Base-by-base conservation (phyloP, 805 yeast genomes). In the Yamadazyma insecticola region DNA sequence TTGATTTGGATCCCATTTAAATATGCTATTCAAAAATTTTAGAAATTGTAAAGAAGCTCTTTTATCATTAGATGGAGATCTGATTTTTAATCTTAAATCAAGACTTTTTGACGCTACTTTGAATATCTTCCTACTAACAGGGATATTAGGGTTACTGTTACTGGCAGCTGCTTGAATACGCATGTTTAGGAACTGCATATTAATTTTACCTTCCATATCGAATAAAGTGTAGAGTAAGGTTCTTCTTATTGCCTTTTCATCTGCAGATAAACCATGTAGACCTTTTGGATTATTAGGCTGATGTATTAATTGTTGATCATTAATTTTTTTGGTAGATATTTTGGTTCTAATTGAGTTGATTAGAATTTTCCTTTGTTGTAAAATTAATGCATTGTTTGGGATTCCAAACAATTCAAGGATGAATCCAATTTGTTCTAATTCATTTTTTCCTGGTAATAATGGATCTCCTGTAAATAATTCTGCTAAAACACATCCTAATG, bases 381-480 rank as follows among this genome's bases (percentile, higher is more conserved):
- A 16, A 2, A 78, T 61, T 4, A 63, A 53, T 3, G 51, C 32
- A 48, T 63, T 53, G 5, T 60, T 50, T 1, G 80, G 80, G 2
- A 63, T 52, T 1, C 78, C 79, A 40, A 73, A 61, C 26, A 62
- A 43, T 29, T 69, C 72, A 3, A 71, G 30, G 8, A 65, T 59
- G 13, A 55, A 48, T 1, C 67, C 65, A 19, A 73, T 44, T 27
- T 74, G 68, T 26, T 72, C 76, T 18, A 57, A 49, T 39, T 75
- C 80, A 34, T 65, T 65, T 25, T 56, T 60, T 1, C 74, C 76
- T 4, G 77, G 72, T 22, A 74, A 61, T 9, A 73, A 37, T 0
- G 71, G 68, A 13, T 39, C 41, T 2, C 68, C 69, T 14, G 56
- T 41, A 31, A 48, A 60, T 13, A 66, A 33, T 38, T 66, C 72